Evolutionary conservation across 805 yeast genomes (phyloP), one percentile per base, ranked within the genome.

Genomic region (Ogataea methylovora): DNA sequence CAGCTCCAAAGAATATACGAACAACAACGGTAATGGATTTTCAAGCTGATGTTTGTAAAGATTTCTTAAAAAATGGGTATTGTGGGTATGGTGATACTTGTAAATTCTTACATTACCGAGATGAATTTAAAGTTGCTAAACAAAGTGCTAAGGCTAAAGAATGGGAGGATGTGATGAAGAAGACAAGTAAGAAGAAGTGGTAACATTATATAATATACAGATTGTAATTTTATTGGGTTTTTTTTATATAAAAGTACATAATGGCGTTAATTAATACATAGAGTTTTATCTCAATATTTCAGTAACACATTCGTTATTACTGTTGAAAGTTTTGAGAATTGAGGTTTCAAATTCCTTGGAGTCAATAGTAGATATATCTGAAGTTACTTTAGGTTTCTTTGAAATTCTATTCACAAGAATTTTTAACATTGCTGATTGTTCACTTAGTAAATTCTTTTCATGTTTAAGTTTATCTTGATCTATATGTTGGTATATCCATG

Each of bases 61-160:
- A 92, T 56, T 92, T 72, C 56, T 71, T 76, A 38, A 83, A 81
- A 45, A 88, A 94, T 0, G 99, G 98, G 0, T 88, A 77, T 52
- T 92, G 98, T 67, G 97, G 97, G 5, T 92, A 81, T 54, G 99
- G 99, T 8, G 98, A 92, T 48, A 81, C 92, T 24, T 92, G 99
- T 63, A 92, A 92, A 60, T 92, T 92, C 55, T 55, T 90, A 24
- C 99, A 92, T 53, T 74, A 84, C 12, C 62, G 99, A 56, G 97
- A 85, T 45, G 95, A 85, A 49, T 82, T 79, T 59, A 76, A 79
- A 38, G 54, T 79, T 6, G 71, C 37, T 6, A 48, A 45, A 32
- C n/a, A n/a, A n/a, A 54, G 69, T 19, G 67, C 66, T 38, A 40
- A 42, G 18, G 30, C 21, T 7, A 38, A 39, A 17, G 94, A 84